These are phyloP conservation scores for Chytridiales sp. DNA, from an alignment of 371 early-diverging fungal genomes.

Conservation along the genomic window DNA sequence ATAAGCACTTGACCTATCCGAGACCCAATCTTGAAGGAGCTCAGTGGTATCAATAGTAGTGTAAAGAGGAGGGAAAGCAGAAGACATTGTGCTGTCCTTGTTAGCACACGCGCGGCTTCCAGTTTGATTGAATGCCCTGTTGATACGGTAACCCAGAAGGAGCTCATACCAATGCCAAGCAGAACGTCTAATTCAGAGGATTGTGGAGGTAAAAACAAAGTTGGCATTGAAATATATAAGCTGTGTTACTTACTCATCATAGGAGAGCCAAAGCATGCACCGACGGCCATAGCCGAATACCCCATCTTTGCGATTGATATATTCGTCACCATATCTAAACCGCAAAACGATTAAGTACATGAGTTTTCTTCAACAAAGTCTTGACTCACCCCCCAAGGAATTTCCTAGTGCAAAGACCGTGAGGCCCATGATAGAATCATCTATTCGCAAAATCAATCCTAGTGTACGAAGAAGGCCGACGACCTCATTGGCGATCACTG, in stretches of 20 bases:
- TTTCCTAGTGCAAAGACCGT: conserved; percentile 45
- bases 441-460: conserved; percentile 30
- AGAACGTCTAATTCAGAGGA: conserved; percentile 28
- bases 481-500: conserved; percentile 38
- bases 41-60: conserved; percentile 2
- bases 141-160: conserved; percentile 17
- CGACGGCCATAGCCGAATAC: conserved; percentile 47
- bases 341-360: neutral
- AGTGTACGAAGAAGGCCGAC: conserved; percentile 35
- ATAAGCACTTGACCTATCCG: conserved; percentile 21
- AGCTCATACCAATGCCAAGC: conserved; percentile 37
- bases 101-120: conserved; percentile 16
- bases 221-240: neutral
- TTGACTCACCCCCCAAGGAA: conserved; percentile 36
- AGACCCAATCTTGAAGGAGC: conserved; percentile 15
- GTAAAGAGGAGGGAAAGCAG: conserved; percentile 17
- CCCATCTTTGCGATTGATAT: conserved; percentile 39
- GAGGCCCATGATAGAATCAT: conserved; percentile 37
- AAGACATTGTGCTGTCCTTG: conserved; percentile 11
- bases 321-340: conserved; percentile 41
- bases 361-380: too few relatives aligned
- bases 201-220: neutral
- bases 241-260: conserved; percentile 33
- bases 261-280: conserved; percentile 45
- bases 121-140: conserved; percentile 10